Percentiles rank a stretch among this genome's conserved stretches.
phyloP scores from a whole-genome alignment of 257 asterid genomes.

The Osmanthus fragrans region DNA sequence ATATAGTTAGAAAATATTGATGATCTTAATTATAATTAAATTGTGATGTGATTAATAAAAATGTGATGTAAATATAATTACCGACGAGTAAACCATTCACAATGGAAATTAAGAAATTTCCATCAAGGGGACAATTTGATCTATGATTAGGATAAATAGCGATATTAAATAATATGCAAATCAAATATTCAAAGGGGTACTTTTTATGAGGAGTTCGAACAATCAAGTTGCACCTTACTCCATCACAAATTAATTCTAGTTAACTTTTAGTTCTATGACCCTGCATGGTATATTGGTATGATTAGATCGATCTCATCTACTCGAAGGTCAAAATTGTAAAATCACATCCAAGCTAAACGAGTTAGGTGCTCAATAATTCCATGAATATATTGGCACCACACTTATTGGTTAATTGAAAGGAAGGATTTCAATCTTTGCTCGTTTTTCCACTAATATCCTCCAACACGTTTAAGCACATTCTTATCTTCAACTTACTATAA shows the following conservation, averaged over 20 bases:
- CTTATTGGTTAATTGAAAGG: no score
- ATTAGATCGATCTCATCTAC: not conserved
- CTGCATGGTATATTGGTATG: not conserved
- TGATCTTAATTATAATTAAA: no score
- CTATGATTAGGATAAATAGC: not conserved
- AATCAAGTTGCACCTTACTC: constrained; percentile 3
- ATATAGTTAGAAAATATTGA: no score
- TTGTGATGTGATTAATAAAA: no score
- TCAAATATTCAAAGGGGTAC: constrained; percentile 19
- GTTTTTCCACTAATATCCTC: no score
- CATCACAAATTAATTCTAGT: constrained; percentile 7
- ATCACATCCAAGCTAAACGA: not conserved
- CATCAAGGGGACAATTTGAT: constrained; percentile 10
- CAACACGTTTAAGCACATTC: no score
- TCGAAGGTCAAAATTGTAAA: not conserved
- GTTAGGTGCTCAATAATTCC: not conserved
- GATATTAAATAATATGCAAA: constrained; percentile 20
- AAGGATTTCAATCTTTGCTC: no score
- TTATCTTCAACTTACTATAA: no score
- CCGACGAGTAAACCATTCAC: not conserved
- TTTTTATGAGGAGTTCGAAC: constrained; percentile 22
- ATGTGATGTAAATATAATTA: no score
- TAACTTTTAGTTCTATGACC: constrained; percentile 7
- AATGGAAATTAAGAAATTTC: not conserved
- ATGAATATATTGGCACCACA: not conserved